These are phyloP conservation scores for Pseudopediastrum boryanum DNA, from an alignment of 139 green algal genomes.

Conservation along the genomic window DNA sequence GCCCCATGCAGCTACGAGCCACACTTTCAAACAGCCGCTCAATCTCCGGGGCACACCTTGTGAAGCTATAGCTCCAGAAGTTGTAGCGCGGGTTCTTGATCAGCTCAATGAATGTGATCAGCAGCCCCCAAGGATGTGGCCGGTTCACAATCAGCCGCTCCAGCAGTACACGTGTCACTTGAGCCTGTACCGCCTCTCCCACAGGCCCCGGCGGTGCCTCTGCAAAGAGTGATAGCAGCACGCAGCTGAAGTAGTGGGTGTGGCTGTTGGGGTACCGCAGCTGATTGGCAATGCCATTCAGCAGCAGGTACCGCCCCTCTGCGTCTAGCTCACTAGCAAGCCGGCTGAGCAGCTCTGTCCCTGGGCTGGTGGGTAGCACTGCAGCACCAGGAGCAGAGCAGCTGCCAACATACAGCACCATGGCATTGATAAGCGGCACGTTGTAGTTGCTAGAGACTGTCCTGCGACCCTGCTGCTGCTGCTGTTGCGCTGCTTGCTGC, in stretches of 20 bases:
- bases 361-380: conserved; percentile 20
- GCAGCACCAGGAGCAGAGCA: conserved; percentile 26
- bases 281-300: conserved; percentile 98
- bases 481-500: neutral
- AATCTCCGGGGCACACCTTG: conserved; percentile 92
- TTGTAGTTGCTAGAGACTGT: conserved; percentile 76
- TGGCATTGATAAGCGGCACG: conserved; percentile 83
- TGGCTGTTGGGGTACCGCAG: conserved; percentile 98
- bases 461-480: conserved; percentile 43
- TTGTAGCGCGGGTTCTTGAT: conserved; percentile 99
- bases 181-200: conserved; percentile 76
- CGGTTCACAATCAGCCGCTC: conserved; percentile 98
- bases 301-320: conserved; percentile 94
- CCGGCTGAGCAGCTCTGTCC: conserved; percentile 40
- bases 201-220: conserved; percentile 61
- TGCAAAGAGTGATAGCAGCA: conserved; percentile 92
- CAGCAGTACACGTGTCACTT: conserved; percentile 98
- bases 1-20: conserved; percentile 71
- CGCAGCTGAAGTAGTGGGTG: conserved; percentile 98
- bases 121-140: conserved; percentile 87
- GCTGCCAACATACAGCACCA: conserved; percentile 94
- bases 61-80: conserved; percentile 97
- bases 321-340: conserved; percentile 79
- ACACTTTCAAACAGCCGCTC: conserved; percentile 97
- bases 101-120: conserved; percentile 99